Conservation (phyloP, 148 eudicot species). For the Camellia granthamiana region DNA sequence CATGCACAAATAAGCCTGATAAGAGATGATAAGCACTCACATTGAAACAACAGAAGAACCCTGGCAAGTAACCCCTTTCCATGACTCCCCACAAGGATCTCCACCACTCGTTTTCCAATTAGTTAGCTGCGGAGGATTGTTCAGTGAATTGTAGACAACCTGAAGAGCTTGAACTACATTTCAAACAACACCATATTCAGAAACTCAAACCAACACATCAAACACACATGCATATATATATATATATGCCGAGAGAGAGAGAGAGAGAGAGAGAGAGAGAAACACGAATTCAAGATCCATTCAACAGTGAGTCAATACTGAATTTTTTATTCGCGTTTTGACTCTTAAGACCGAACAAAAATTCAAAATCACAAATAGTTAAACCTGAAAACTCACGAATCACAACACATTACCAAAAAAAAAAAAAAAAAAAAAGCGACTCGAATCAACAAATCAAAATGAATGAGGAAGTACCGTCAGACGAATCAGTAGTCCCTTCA, state of each 20-base stretch:
- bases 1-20: background rate
- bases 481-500: conserved; percentile 61
- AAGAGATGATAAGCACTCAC: conserved; percentile 35
- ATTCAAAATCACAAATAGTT: conserved; percentile 7
- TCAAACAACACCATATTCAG: conserved; percentile 14
- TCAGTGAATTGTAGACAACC: conserved; percentile 71
- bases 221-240: background rate
- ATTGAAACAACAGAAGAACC: conserved; percentile 84
- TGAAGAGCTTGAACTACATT: conserved; percentile 80
- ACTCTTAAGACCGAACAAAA: conserved; percentile 6
- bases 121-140: conserved; percentile 75
- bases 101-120: conserved; percentile 80
- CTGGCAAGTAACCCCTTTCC: conserved; percentile 84
- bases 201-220: background rate
- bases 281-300: conserved; percentile 16
- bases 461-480: conserved; percentile 45
- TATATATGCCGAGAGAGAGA: background rate
- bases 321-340: conserved; percentile 20
- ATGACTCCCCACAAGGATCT: conserved; percentile 95
- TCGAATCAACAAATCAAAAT: background rate
- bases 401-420: conserved; percentile 5
- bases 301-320: background rate
- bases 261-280: background rate
- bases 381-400: background rate
- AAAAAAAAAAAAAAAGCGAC: too few species aligned